Evolutionary conservation across 2,329 filamentous ascomycete genomes (phyloP).

Genomic region (Cladosporium sp.): DNA sequence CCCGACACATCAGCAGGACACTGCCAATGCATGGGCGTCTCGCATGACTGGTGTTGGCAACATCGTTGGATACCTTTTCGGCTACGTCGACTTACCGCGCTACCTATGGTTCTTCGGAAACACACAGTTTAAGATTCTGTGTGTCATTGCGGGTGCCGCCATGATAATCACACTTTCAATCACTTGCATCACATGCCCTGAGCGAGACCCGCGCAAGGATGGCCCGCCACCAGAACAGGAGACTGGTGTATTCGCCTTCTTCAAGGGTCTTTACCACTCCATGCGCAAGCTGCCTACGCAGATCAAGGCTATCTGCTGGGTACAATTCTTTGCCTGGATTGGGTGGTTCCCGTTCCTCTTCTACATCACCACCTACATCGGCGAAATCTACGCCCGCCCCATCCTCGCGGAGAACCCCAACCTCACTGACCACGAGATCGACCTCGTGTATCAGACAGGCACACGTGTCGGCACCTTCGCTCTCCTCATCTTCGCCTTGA

Average conservation of each 20-base stretch:
- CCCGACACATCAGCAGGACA: conserved; percentile 86
- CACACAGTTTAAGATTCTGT: conserved; percentile 89
- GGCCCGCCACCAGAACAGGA: conserved; percentile 54
- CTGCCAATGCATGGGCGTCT: conserved; percentile 90
- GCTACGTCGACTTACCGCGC: conserved; percentile 71
- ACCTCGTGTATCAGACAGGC: conserved; percentile 73
- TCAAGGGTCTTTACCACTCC: conserved; percentile 68
- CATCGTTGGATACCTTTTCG: conserved; percentile 82
- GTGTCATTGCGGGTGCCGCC: conserved; percentile 71
- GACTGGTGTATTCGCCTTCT: conserved; percentile 69
- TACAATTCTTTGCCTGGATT: conserved; percentile 71
- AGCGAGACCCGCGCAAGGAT: conserved; percentile 73
- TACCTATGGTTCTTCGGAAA: conserved; percentile 74
- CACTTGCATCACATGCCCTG: conserved; percentile 63
- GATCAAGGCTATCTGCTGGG: conserved; percentile 67
- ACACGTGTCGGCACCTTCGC: conserved; percentile 86
- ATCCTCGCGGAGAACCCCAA: conserved; percentile 70
- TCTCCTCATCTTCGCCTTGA: conserved; percentile 78
- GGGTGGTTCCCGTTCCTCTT: conserved; percentile 94
- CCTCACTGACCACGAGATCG: conserved; percentile 68
- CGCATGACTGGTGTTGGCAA: conserved; percentile 82
- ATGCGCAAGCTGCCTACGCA: conserved; percentile 75
- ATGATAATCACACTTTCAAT: conserved; percentile 64
- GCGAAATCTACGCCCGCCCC: conserved; percentile 84
- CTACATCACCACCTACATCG: conserved; percentile 87